A percentile compares a stretch with the other conserved stretches of the same genome.
Conservation (phyloP, 2,329 filamentous ascomycete genomes). For the Talaromyces sp. region DNA sequence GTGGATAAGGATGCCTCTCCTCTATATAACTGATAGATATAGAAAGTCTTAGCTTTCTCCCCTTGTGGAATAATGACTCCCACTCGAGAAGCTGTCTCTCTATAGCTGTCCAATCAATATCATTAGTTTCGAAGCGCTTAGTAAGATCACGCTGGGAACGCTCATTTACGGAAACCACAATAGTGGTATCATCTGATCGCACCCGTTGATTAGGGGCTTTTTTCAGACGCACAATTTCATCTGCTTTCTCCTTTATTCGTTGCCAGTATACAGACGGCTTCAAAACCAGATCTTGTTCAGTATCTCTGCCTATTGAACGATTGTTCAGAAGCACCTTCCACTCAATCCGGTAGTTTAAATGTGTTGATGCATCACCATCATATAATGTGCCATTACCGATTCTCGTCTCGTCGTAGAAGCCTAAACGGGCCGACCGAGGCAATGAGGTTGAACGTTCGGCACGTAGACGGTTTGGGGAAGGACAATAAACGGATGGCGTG, state of each 20-base stretch:
- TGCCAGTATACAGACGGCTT: constrained; percentile 6
- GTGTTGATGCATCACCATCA: neutral
- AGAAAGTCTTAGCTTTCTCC: too few species aligned
- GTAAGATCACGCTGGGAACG: constrained; percentile 21
- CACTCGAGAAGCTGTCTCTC: constrained; percentile 14
- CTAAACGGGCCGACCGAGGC: neutral
- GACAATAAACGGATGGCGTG: neutral
- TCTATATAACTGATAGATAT: too few species aligned
- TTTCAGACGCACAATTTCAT: constrained; percentile 13
- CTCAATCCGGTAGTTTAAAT: constrained; percentile 1
- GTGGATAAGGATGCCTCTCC: too few species aligned
- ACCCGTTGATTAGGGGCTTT: constrained; percentile 22
- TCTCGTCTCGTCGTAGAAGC: neutral
- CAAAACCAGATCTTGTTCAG: constrained; percentile 4
- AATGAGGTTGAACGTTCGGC: neutral
- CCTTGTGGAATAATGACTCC: too few species aligned
- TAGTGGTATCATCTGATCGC: constrained; percentile 23
- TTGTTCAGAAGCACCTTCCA: constrained; percentile 1
- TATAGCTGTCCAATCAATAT: constrained; percentile 24
- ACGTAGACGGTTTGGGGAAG: too few species aligned
- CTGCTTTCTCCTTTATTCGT: constrained; percentile 3
- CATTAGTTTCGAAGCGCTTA: constrained; percentile 25
- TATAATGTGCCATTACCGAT: neutral
- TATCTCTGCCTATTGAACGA: too few species aligned
- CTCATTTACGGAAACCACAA: constrained; percentile 25